Evolutionary conservation across 306 rosid species (phyloP), one percentile per base, ranked within the genome.

Genomic region (Quercus glauca): DNA sequence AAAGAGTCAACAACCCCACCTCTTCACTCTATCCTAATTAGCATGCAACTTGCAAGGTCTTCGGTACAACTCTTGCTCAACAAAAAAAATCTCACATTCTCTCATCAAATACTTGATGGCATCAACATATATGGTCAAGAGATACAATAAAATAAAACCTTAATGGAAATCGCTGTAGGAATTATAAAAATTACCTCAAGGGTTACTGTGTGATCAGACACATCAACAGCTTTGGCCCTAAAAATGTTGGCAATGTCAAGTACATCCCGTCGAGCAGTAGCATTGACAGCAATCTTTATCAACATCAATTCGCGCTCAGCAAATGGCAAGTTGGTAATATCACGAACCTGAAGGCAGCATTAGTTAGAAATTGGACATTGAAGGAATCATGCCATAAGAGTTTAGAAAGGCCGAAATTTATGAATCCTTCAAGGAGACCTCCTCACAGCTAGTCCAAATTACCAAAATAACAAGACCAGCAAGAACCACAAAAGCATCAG

Each of bases 251-350:
- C 97, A 77, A 92, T 83, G 84, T 92, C 97, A 57, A 92, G 96
- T 63, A 92, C 93, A 79, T 92, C 96, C 71, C 93, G 88, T 21
- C 97, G 87, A 70, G 96, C 96, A 76, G 87, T 86, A 85, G 96
- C 89, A 84, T 92, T 89, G 21, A 83, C 97, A 25, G 93, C 97
- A 82, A 92, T 88, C 81, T 92, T 92, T 80, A 92, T 89, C 77
- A 92, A 80, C 92, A 89, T 91, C 86, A 92, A 80, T 81, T 91
- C 97, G 83, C 96, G 83, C 82, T 92, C 96, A 81, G 97, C 93
- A 89, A 92, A 92, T 61, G 97, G 96, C 78, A 88, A 67, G 77
- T 89, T 87, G 76, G 97, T 92, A 81, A 92, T 73, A 88, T 92
- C 97, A 70, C 68, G 87, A 80, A 92, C 96, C 93, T 91, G 86